phyloP scores from a whole-genome alignment of 1,139 yeast genomes.

The Yarrowia galli region DNA sequence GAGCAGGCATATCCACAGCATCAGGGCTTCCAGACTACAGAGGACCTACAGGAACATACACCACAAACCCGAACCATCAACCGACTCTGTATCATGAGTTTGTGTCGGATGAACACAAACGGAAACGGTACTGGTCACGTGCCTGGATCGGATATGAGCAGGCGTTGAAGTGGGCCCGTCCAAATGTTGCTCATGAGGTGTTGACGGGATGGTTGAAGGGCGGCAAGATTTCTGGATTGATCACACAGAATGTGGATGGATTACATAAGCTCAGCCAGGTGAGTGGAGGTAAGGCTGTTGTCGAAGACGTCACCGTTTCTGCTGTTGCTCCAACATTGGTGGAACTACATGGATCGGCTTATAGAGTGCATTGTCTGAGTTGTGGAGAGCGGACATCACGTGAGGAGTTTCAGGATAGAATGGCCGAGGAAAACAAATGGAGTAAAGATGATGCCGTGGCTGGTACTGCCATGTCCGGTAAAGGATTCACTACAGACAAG shows the following conservation, averaged over 20 bases:
- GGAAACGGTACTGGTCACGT: slow-evolving; percentile 38
- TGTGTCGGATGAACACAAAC: slow-evolving; percentile 4
- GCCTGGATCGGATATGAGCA: slow-evolving; percentile 34
- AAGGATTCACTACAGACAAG: neutral
- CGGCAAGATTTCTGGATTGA: neutral
- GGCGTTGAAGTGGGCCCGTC: slow-evolving; percentile 23
- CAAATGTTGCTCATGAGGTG: slow-evolving; percentile 23
- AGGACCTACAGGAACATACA: slow-evolving; percentile 38
- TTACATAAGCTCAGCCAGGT: slow-evolving; percentile 2
- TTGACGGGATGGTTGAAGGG: slow-evolving; percentile 1
- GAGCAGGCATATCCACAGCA: slow-evolving; percentile 92
- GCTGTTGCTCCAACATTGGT: neutral
- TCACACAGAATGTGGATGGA: slow-evolving; percentile 34
- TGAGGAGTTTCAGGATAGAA: neutral
- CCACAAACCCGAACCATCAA: slow-evolving; percentile 25
- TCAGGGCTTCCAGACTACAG: slow-evolving; percentile 97
- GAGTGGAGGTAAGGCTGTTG: too few species aligned
- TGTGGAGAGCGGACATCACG: slow-evolving; percentile 8
- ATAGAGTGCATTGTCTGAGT: slow-evolving; percentile 19
- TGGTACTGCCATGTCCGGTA: neutral
- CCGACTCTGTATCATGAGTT: slow-evolving; percentile 36
- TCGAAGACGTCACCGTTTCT: too few species aligned
- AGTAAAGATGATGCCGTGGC: neutral
- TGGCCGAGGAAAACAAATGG: slow-evolving; percentile 7
- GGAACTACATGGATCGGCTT: slow-evolving; percentile 31